These are phyloP conservation scores for Penicillium cinerascens DNA, from an alignment of 495 filamentous ascomycete genomes.

Conservation along the genomic window DNA sequence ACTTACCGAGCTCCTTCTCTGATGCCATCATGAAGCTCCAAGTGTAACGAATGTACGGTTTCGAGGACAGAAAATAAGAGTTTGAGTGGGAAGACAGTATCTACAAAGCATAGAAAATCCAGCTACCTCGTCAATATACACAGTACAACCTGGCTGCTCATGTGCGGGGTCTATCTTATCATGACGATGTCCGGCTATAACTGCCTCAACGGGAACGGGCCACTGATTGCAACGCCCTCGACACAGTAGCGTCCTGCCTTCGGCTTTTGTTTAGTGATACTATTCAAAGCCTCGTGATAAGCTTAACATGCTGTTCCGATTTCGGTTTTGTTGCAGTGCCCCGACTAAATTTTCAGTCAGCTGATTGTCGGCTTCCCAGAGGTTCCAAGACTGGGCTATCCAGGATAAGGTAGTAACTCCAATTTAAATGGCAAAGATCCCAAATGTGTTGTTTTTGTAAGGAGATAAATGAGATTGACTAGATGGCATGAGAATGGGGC, in stretches of 20 bases:
- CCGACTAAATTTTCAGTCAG: too few species aligned
- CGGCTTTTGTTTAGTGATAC: too few species aligned
- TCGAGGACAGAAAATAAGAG: too few species aligned
- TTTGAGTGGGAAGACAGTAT: neutral
- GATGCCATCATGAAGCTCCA: constrained; percentile 8
- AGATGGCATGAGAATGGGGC: neutral
- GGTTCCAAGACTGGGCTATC: too few species aligned
- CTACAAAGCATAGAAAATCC: neutral
- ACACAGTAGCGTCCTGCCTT: too few species aligned
- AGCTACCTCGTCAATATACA: too few species aligned
- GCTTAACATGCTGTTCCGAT: too few species aligned
- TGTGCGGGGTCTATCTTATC: constrained; percentile 27
- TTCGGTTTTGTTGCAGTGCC: too few species aligned
- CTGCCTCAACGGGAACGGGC: constrained; percentile 14
- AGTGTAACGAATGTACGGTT: neutral
- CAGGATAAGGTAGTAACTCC: neutral
- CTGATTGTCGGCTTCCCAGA: too few species aligned
- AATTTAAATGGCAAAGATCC: neutral
- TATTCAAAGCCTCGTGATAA: too few species aligned
- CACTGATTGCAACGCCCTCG: too few species aligned
- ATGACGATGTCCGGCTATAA: neutral
- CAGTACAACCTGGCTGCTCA: neutral
- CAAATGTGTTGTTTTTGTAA: neutral
- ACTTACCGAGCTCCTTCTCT: constrained; percentile 6
- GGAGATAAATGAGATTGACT: neutral